Evolutionary conservation across 2,329 filamentous ascomycete genomes (phyloP), one percentile per base, ranked within the genome.

Genomic region (Alternaria infectoria): DNA sequence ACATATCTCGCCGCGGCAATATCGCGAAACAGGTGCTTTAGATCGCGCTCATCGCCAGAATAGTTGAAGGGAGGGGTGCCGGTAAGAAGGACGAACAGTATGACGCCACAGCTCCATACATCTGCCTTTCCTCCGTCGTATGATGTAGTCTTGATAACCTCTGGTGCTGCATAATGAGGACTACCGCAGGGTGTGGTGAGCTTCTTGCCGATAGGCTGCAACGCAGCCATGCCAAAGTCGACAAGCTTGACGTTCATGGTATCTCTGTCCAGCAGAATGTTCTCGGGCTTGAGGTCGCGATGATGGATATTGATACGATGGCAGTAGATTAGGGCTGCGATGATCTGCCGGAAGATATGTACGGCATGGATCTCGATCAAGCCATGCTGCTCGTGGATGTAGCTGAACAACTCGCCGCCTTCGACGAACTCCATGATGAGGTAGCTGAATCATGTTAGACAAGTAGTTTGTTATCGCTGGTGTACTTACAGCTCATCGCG

Each of bases 201-300:
- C 75, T 90, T 90, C 69, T 93, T 90, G 9, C 89, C 90, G 23
- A 88, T 86, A 4, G 92, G 92, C 78, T 98, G 95, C 45, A 98
- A 85, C 4, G 95, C 95, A 47, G 96, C 96, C 94, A 99, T 97
- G 45, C 96, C 95, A 79, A 99, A 99, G 79, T 99, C 96, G 55
- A 95, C 95, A 72, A 99, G 90, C 81, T 98, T 99, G 79, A 98
- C 89, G 61, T 92, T 89, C 57, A 90, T 87, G 50, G 78, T 81
- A 6, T 90, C 84, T 4, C 84, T 84, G 61, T 93, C 93, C 54
- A 99, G 86, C 17, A 99, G 85, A 49, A 99, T 97, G 73, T 99
- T 99, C 81, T 99, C 96, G 0, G 94, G 96, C 81, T 99, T 99
- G 57, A 99, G 85, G 72, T 99, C 96, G 23, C 96, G 91, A 77